Evolutionary conservation across 2,329 filamentous ascomycete genomes (phyloP).

Genomic region (Aspergillus jensenii): DNA sequence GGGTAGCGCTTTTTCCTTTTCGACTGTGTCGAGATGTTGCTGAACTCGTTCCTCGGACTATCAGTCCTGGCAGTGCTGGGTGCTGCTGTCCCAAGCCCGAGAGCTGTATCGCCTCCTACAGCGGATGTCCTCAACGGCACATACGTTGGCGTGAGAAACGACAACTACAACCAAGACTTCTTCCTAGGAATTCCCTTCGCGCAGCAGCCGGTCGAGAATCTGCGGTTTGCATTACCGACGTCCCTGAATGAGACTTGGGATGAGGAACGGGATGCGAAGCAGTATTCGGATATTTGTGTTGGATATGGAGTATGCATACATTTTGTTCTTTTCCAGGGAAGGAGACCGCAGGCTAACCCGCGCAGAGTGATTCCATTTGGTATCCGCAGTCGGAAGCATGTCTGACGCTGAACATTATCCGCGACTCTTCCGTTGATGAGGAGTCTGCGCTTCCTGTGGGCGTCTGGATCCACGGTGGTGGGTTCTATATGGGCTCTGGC

Average conservation of each 20-base stretch:
- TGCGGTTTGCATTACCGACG: conserved; percentile 55
- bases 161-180: conserved; percentile 49
- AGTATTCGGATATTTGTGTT: conserved; percentile 50
- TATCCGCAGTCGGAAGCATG: conserved; percentile 55
- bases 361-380: conserved; percentile 35
- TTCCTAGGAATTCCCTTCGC: conserved; percentile 60
- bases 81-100: conserved; percentile 16
- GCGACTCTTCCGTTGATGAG: conserved; percentile 43
- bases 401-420: conserved; percentile 62
- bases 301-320: conserved; percentile 48
- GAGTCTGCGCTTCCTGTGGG: conserved; percentile 53
- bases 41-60: neutral
- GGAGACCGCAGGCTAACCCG: neutral
- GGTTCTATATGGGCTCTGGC: conserved; percentile 51
- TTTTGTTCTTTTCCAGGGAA: neutral
- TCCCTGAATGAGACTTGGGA: conserved; percentile 50
- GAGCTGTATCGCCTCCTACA: conserved; percentile 22
- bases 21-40: neutral
- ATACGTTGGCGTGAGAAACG: conserved; percentile 44
- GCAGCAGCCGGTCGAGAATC: conserved; percentile 52
- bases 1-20: neutral
- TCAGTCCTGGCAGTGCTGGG: neutral
- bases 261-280: conserved; percentile 42
- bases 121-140: conserved; percentile 48
- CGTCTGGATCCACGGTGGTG: conserved; percentile 63